These are phyloP conservation scores for Cercis canadensis DNA, from an alignment of 306 rosid genomes.

Conservation along the genomic window DNA sequence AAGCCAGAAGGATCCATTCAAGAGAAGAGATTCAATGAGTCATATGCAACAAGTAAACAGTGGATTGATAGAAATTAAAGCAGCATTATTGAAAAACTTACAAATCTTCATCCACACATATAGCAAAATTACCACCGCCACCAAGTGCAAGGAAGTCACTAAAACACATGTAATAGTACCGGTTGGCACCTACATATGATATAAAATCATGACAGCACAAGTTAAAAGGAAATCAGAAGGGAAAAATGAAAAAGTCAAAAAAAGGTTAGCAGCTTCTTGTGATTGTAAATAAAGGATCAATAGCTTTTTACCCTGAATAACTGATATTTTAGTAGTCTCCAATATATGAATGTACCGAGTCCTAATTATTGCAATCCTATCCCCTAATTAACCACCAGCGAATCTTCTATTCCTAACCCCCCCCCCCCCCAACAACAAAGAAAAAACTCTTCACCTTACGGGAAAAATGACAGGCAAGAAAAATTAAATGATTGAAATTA, in stretches of 20 bases:
- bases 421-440: too few species aligned
- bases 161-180: slow-evolving; percentile 78
- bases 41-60: slow-evolving; percentile 11
- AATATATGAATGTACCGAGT: too few species aligned
- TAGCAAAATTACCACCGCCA: slow-evolving; percentile 90
- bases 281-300: not conserved
- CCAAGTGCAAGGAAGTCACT: slow-evolving; percentile 85
- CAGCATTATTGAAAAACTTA: slow-evolving; percentile 51
- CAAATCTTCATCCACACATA: slow-evolving; percentile 90
- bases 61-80: not conserved
- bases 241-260: not conserved
- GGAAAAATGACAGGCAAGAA: not conserved
- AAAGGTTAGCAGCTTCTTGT: not conserved
- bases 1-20: slow-evolving; percentile 39
- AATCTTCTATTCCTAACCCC: too few species aligned
- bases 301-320: slow-evolving; percentile 12
- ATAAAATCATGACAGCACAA: slow-evolving; percentile 20
- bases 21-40: slow-evolving; percentile 24
- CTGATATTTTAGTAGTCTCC: slow-evolving; percentile 13
- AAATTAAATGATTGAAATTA: not conserved
- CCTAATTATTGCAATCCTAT: not conserved
- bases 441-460: not conserved
- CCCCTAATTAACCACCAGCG: too few species aligned
- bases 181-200: slow-evolving; percentile 71
- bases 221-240: not conserved